Evolutionary conservation across 768 basidiomycete species (phyloP), one percentile per base, ranked within the genome.

Genomic region (Rhizopogon vinicolor): DNA sequence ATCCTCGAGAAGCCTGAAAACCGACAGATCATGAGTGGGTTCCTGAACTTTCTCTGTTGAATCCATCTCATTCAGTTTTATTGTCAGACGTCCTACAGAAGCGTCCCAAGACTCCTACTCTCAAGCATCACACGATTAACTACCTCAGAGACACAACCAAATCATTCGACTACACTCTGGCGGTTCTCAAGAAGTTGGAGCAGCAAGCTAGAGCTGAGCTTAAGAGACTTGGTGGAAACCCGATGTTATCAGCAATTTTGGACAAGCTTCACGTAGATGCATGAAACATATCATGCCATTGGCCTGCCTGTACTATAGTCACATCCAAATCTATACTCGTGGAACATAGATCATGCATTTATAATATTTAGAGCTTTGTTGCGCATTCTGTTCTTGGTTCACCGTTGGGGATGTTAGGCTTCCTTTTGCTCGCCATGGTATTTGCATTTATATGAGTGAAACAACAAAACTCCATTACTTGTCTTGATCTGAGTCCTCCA

Each of bases 11-110:
- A 93, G 65, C 77, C 75, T 10, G 79, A 85, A 0, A 93, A 92
- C 69, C 79, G 84, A 35, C 88, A 88, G 68, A 79, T 98, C 35
- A 76, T 97, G 52, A 95, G 94, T 95, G 62, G 58, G 87, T 75
- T 50, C n/a, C 18, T 49, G n/a, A 9, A 3, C 55, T 48, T 46
- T 7, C 33, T 18, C 49, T 19, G 35, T 3, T 5, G 50, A 7
- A 39, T 29, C 16, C 4, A 19, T 19, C 8, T 19, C 19, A 35
- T 45, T 18, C 29, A 39, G 53, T 41, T 33, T 33, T 39, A 16
- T 43, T 40, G 9, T 13, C n/a, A 96, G 93, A 94, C 60, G 87
- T 96, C 31, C 83, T 98, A 4, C 90, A 94, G 65, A 93, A 96
- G 72, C 81, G 90, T 1, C 92, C 95, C 0, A 78, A 82, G 3